Percentiles rank a stretch among this genome's conserved stretches.
phyloP scores from a whole-genome alignment of 768 basidiomycete genomes.

The Russula sp. region DNA sequence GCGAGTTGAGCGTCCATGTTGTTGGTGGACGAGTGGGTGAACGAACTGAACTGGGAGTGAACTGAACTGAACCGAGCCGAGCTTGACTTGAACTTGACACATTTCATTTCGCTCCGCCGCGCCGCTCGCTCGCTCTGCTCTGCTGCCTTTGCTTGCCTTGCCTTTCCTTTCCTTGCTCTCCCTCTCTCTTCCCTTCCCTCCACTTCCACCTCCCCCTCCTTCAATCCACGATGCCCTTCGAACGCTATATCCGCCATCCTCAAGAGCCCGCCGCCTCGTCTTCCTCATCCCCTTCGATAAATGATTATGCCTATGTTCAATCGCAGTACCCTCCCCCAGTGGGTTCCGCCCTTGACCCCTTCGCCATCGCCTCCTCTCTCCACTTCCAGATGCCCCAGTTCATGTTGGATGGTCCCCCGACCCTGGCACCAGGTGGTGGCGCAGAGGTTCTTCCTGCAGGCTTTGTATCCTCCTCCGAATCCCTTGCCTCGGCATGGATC shows the following conservation, averaged over 20 bases:
- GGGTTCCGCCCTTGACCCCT: constrained; percentile 5
- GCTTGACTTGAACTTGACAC: not conserved
- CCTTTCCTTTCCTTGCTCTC: not conserved
- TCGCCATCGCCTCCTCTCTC: constrained; percentile 7
- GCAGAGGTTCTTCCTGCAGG: constrained; percentile 55
- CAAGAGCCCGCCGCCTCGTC: constrained; percentile 7
- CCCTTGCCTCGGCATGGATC: constrained; percentile 21
- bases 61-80: not conserved
- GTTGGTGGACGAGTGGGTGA: constrained; percentile 34
- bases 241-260: constrained; percentile 15
- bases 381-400: constrained; percentile 60
- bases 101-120: not conserved
- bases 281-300: constrained; percentile 6
- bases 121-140: no score
- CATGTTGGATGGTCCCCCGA: constrained; percentile 49
- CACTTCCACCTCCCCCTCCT: not conserved
- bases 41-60: no score
- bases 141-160: no score
- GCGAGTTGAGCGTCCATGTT: not conserved
- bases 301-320: constrained; percentile 11
- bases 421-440: constrained; percentile 63
- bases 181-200: not conserved
- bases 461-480: constrained; percentile 7
- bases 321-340: constrained; percentile 7
- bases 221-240: constrained; percentile 19